Base-by-base conservation (phyloP, 2,329 filamentous ascomycete species). In the Beauveria asiatica region DNA sequence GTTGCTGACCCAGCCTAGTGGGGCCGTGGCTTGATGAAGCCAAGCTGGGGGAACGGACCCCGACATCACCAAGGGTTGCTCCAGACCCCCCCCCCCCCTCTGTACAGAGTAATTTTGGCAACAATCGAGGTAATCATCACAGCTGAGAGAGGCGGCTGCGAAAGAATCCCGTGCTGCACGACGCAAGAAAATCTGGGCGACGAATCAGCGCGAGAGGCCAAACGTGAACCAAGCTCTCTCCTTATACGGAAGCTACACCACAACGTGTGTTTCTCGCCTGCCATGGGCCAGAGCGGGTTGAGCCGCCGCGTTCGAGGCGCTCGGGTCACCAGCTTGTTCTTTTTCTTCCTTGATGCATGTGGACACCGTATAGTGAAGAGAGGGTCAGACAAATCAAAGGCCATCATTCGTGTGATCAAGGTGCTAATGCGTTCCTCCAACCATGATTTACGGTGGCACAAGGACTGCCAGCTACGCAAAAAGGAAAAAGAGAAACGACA, bases 31-130 rank as follows among this genome's bases (percentile, higher is more conserved):
- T 56, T 56, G 17, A 49, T 21, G 10, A 37, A 23, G 53, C 25
- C 53, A 37, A 46, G 42, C 42, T 56, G 53, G 53, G 52, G 53
- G 52, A 48, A 56, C 52, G 52, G 52, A 54, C 52, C 52, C 37
- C 9, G 37, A 54, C 53, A 33, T 23, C 17, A 27, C 19, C 44
- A 17, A 17, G 21, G 21, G 16, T 25, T 30, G 25, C 8, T 48
- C 11, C 13, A 23, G 45, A 10, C 52, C 41, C 41, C 54, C 25
- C 27, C 3, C 52, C 41, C 41, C 54, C 25, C 27, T 9, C 9
- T 39, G 41, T 17, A 23, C 23, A 23, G 4, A 23, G 42, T 48
- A 56, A 56, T 56, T 10, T 56, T 56, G 23, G 42, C 42, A 46
- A 21, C 11, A 44, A n/a, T 9, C 9, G 25, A 48, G 2, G 8